Evolutionary conservation across 2,329 filamentous ascomycete genomes (phyloP), one percentile per base, ranked within the genome.

Genomic region (Pseudogymnoascus sp.): DNA sequence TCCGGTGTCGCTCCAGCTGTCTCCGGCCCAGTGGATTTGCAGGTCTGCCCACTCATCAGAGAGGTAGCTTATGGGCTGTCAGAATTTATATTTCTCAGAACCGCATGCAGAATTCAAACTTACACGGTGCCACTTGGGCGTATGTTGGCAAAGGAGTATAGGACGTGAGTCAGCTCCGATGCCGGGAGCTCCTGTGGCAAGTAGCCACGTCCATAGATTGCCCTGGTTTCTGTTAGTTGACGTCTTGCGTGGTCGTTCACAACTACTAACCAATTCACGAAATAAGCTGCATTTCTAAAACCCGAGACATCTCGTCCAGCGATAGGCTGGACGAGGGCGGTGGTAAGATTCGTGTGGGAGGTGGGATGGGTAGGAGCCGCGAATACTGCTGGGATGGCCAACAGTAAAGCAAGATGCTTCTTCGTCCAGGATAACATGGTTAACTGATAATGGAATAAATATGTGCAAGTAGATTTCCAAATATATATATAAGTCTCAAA

Each of bases 91-190:
- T 25, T 18, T 56, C 5, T 59, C 12, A 16, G 72, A 91, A 89
- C 74, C 59, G 90, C 90, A 31, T n/a, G 4, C 6, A 14, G 14
- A 21, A 36, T 42, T 25, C 34, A 12, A 5, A 73, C 80, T 71
- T 81, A 88, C 76, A 93, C 89, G 69, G 90, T 88, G 36, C 92
- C 92, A 62, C 88, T 84, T 0, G 83, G 73, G 7, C 80, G 79
- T 16, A 96, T 75, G 71, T 96, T 93, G 70, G 90, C 89, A 75
- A 96, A 96, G 1, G 91, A 83, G 70, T 85, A 96, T 1, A 96
- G 80, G 1, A 96, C 79, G 69, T 95, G 90, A 0, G 89, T 93
- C 61, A 96, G 77, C 66, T 91, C 79, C 1, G 84, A 79, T 1
- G 81, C 84, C 0, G 88, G 88, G 7, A 96, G 80, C 68, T 91